phyloP scores from a whole-genome alignment of 2,329 filamentous ascomycete species.

The Aspergillus bombycis region DNA sequence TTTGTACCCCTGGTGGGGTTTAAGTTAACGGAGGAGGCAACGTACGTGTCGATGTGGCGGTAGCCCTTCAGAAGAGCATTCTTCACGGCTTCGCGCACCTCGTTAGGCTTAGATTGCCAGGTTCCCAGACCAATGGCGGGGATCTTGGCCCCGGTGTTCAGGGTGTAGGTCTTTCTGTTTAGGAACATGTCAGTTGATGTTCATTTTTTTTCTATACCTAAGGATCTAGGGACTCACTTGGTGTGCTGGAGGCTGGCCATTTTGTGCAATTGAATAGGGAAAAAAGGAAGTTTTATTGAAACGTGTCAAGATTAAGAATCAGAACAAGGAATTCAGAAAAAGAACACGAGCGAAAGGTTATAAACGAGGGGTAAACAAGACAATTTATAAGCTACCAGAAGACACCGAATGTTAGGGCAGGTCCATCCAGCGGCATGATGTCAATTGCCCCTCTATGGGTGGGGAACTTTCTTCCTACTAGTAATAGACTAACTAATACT shows the following conservation, averaged over 20 bases:
- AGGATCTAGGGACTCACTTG: conserved; percentile 26
- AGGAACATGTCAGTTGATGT: conserved; percentile 3
- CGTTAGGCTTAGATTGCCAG: conserved; percentile 58
- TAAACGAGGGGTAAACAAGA: conserved; percentile 4
- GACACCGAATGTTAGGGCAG: conserved; percentile 19
- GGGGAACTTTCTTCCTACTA: not conserved
- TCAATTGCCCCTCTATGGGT: conserved; percentile 18
- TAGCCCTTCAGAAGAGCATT: conserved; percentile 56
- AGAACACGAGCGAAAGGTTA: not conserved
- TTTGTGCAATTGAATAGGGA: conserved; percentile 17
- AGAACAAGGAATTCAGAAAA: not conserved
- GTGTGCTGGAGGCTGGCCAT: conserved; percentile 34
- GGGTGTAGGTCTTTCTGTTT: conserved; percentile 44
- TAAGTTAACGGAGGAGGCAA: conserved; percentile 17
- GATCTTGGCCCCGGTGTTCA: conserved; percentile 55
- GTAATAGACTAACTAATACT: no score
- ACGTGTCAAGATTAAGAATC: not conserved
- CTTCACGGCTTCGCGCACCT: conserved; percentile 54
- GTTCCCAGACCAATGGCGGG: conserved; percentile 58
- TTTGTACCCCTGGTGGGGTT: not conserved
- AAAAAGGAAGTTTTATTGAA: not conserved
- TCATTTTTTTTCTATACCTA: not conserved
- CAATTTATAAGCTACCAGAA: conserved; percentile 20
- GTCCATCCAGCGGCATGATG: conserved; percentile 29
- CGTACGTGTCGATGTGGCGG: conserved; percentile 59